phyloP scores from a whole-genome alignment of 2,329 filamentous ascomycete species.

The Botrytis fabae region DNA sequence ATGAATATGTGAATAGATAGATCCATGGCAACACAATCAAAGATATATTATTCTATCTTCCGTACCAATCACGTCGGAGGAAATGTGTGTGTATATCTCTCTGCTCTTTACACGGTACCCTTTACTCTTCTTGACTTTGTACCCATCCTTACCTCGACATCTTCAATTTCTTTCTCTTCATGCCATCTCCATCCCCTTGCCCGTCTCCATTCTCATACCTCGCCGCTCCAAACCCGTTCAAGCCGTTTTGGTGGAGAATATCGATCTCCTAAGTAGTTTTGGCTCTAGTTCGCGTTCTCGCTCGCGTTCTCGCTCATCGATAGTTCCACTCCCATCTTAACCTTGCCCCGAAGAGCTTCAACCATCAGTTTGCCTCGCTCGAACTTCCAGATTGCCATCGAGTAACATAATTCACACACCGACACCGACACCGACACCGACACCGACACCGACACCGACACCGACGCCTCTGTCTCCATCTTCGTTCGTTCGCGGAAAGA shows the following conservation, averaged over 20 bases:
- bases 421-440: too few relatives aligned
- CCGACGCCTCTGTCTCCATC: background rate
- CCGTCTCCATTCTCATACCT: background rate
- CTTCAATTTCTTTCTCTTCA: background rate
- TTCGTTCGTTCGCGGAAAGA: background rate
- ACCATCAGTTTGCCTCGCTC: background rate
- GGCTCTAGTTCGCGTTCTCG: background rate
- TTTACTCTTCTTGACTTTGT: background rate
- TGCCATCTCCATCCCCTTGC: background rate
- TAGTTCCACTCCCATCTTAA: too few relatives aligned
- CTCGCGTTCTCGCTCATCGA: background rate
- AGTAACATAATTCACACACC: background rate
- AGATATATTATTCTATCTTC: background rate
- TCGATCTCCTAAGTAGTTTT: background rate
- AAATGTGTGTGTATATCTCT: background rate
- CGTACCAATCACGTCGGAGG: background rate
- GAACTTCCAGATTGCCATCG: background rate
- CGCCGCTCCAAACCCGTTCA: background rate
- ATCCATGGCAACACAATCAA: background rate
- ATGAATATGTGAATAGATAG: background rate
- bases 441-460: too few relatives aligned
- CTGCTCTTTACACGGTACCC: background rate
- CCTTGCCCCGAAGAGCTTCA: background rate
- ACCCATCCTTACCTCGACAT: too few relatives aligned
- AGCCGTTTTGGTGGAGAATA: conserved; percentile 2